Base-by-base conservation (phyloP, 2,329 filamentous ascomycete species). In the Botrytis byssoidea region DNA sequence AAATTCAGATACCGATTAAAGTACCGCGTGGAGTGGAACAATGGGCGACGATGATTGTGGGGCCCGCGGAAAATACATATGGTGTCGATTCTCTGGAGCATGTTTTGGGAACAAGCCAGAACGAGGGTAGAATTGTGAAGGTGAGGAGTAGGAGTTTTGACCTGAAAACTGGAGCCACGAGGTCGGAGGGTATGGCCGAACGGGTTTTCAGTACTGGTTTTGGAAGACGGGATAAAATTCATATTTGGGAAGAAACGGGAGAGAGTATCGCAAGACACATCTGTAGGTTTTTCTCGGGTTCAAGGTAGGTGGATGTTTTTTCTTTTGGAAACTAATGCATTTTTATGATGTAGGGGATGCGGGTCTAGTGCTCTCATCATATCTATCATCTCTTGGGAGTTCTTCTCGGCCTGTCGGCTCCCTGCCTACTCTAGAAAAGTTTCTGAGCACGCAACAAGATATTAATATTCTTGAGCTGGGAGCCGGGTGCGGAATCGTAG, bases 201-300 rank as follows among this genome's bases (percentile, higher is more conserved):
- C 70, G 79, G 57, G 73, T 77, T 8, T 78, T 81, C 57, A 46
- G 8, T 48, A 61, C 51, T 51, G 20, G 66, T 35, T 71, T 25
- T 51, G 59, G 32, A 22, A 35, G 18, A 3, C 20, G 51, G 35
- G 40, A 44, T 29, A 64, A 75, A 29, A 72, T 81, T 16, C 81
- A 81, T 48, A 87, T 93, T 63, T 90, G 88, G 84, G 91, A 93
- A 80, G 91, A 93, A 78, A 91, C 89, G 0, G 90, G 91, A 6
- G 91, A 93, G 78, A 92, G 89, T 79, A 93, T 93, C 78, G 91
- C 91, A 9, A 84, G 90, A 60, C 91, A 93, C 82, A 85, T 93
- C 67, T 93, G 91, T 91, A 84, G 74, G 78, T 72, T 74, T 55
- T 73, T 59, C 57, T 60, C 74, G 29, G 7, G 12, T 32, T 46